Conservation (phyloP, 1,139 yeast genomes). For the Saccharomyces hybrid region DNA sequence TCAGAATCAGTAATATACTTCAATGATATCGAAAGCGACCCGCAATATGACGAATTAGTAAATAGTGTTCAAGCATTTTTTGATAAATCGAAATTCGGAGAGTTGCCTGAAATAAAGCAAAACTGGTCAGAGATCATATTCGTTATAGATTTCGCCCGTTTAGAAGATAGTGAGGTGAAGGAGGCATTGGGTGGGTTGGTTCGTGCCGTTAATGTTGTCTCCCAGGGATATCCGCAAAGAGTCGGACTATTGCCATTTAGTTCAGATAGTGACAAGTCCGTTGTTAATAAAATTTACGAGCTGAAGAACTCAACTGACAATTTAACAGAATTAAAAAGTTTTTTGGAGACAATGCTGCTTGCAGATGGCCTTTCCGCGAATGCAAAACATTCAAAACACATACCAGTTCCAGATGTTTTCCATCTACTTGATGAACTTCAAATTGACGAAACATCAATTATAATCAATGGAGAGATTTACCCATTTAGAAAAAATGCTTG, state of each 20-base stretch:
- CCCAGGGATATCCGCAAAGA: slow-evolving; percentile 65
- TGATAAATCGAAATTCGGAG: slow-evolving; percentile 41
- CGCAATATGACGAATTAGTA: slow-evolving; percentile 43
- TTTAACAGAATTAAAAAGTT: slow-evolving; percentile 16
- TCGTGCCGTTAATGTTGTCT: slow-evolving; percentile 40
- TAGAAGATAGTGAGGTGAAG: slow-evolving; percentile 40
- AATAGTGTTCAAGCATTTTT: slow-evolving; percentile 40
- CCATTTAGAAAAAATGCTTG: slow-evolving; percentile 32
- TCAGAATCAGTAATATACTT: slow-evolving; percentile 51
- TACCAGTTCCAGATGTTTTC: slow-evolving; percentile 15
- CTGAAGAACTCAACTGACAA: slow-evolving; percentile 20
- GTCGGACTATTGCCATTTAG: slow-evolving; percentile 67
- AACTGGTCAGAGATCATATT: slow-evolving; percentile 73
- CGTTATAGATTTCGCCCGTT: slow-evolving; percentile 55
- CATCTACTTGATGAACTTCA: slow-evolving; percentile 39
- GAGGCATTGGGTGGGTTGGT: slow-evolving; percentile 44
- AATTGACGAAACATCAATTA: slow-evolving; percentile 44
- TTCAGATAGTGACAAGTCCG: slow-evolving; percentile 14
- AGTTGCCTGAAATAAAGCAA: slow-evolving; percentile 60
- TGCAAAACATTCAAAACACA: neutral
- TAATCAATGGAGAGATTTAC: slow-evolving; percentile 67
- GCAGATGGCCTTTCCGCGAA: neutral
- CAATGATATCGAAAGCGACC: slow-evolving; percentile 67
- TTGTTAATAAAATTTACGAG: slow-evolving; percentile 35
- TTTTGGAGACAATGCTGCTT: slow-evolving; percentile 23